phyloP scores from a whole-genome alignment of 2,329 filamentous ascomycete genomes.

The Epichloe coenophiala region DNA sequence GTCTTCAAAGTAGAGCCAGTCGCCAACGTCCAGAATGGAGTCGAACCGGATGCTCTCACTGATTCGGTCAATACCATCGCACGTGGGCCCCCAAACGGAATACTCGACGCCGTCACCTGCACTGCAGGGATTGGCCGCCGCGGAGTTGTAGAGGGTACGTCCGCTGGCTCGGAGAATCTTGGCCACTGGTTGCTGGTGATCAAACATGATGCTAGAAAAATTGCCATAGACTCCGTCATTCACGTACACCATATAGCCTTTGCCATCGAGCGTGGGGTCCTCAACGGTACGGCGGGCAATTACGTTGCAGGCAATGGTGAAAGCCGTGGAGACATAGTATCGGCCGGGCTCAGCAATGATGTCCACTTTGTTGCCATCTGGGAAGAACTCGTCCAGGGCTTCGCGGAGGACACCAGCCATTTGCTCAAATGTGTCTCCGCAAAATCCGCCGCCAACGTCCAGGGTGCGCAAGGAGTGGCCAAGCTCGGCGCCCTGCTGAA shows the following conservation, averaged over 20 bases:
- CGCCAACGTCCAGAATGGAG: slow-evolving; percentile 73
- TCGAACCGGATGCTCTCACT: slow-evolving; percentile 65
- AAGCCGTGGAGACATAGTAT: slow-evolving; percentile 88
- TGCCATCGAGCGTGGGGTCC: slow-evolving; percentile 49
- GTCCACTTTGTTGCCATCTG: slow-evolving; percentile 53
- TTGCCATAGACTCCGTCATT: slow-evolving; percentile 98
- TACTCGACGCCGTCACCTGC: slow-evolving; percentile 55
- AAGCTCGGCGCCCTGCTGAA: slow-evolving; percentile 65
- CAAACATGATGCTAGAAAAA: slow-evolving; percentile 98
- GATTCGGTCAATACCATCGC: slow-evolving; percentile 95
- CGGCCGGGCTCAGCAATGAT: slow-evolving; percentile 94
- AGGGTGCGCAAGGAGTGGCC: slow-evolving; percentile 77
- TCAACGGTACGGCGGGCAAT: slow-evolving; percentile 86
- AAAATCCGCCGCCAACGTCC: slow-evolving; percentile 91
- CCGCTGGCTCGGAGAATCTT: slow-evolving; percentile 58
- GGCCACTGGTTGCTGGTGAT: slow-evolving; percentile 84
- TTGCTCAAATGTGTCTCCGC: slow-evolving; percentile 75
- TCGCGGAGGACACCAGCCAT: slow-evolving; percentile 72
- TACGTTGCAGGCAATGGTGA: slow-evolving; percentile 89
- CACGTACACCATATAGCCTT: slow-evolving; percentile 91
- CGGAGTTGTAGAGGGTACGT: slow-evolving; percentile 43
- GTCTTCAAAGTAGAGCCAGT: slow-evolving; percentile 97
- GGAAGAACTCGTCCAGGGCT: slow-evolving; percentile 81
- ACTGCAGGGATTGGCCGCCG: slow-evolving; percentile 32
- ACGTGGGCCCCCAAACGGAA: slow-evolving; percentile 96